These are phyloP conservation scores for Xylariaceae sp. DNA, from an alignment of 2,329 filamentous ascomycete species.

Conservation along the genomic window DNA sequence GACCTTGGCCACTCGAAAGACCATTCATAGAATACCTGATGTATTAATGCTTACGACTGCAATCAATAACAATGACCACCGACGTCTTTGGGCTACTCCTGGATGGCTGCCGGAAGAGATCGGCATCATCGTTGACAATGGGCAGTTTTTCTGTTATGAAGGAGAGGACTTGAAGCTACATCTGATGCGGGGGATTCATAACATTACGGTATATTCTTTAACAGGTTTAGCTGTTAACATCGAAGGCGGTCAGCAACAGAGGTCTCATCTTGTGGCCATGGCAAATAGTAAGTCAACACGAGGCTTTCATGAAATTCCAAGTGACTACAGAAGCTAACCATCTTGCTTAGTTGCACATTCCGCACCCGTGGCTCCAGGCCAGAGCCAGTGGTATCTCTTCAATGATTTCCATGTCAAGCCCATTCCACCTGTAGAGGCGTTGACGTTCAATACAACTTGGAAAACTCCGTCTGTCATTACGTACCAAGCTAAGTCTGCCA, in stretches of 20 bases:
- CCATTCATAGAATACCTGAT: constrained; percentile 77
- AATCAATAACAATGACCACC: constrained; percentile 70
- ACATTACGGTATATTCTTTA: constrained; percentile 87
- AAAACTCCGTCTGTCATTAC: constrained; percentile 87
- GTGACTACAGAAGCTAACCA: constrained; percentile 29
- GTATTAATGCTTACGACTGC: constrained; percentile 90
- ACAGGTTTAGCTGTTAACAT: constrained; percentile 90
- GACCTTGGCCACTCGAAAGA: constrained; percentile 81
- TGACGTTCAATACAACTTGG: constrained; percentile 89
- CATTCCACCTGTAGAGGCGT: constrained; percentile 78
- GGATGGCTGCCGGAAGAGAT: constrained; percentile 95
- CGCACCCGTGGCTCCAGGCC: constrained; percentile 57
- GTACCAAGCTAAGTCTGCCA: constrained; percentile 80
- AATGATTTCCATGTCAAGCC: constrained; percentile 93
- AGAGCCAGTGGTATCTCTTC: constrained; percentile 90
- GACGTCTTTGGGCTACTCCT: constrained; percentile 82
- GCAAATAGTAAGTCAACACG: constrained; percentile 68
- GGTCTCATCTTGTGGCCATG: constrained; percentile 87
- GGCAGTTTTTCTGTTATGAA: constrained; percentile 94
- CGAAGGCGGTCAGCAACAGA: constrained; percentile 80
- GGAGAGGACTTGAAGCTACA: constrained; percentile 85
- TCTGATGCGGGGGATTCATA: constrained; percentile 75
- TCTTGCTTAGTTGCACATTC: constrained; percentile 63
- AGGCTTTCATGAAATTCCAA: neutral
- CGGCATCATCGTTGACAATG: constrained; percentile 85